Conservation (phyloP, 2,329 filamentous ascomycete species). For the Pochonia chlamydosporia region DNA sequence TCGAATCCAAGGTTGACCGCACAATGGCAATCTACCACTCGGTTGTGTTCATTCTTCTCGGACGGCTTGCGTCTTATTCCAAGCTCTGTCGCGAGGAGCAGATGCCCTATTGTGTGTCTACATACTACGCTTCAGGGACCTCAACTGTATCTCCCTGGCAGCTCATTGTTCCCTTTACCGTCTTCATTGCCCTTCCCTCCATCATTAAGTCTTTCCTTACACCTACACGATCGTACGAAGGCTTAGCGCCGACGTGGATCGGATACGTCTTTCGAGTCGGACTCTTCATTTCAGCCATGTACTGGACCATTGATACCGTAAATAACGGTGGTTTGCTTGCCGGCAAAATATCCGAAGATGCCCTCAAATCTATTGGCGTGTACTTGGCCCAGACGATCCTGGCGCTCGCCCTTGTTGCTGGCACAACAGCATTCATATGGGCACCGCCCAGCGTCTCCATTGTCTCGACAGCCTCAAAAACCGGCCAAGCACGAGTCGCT, state of each 20-base stretch:
- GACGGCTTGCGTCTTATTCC: conserved; percentile 77
- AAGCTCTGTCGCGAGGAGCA: conserved; percentile 95
- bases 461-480: conserved; percentile 39
- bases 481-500: conserved; percentile 55
- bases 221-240: conserved; percentile 82
- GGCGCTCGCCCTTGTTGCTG: conserved; percentile 74
- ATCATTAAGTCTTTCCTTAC: conserved; percentile 75
- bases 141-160: conserved; percentile 95
- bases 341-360: conserved; percentile 43
- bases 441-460: conserved; percentile 80
- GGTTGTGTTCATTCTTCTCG: conserved; percentile 71
- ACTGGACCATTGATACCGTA: conserved; percentile 86
- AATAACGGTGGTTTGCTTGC: conserved; percentile 80
- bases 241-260: conserved; percentile 79
- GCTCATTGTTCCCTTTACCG: conserved; percentile 69
- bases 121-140: conserved; percentile 86
- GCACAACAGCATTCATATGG: conserved; percentile 79
- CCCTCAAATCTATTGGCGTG: conserved; percentile 68
- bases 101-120: conserved; percentile 93
- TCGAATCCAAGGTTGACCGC: conserved; percentile 60
- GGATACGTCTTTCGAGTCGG: conserved; percentile 71
- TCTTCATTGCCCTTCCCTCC: conserved; percentile 65
- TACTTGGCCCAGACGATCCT: conserved; percentile 76
- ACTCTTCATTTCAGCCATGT: conserved; percentile 68
- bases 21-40: conserved; percentile 81